Evolutionary conservation across 75 land plant species (phyloP), one percentile per base, ranked within the genome.

Genomic region (Larix kaempferi): DNA sequence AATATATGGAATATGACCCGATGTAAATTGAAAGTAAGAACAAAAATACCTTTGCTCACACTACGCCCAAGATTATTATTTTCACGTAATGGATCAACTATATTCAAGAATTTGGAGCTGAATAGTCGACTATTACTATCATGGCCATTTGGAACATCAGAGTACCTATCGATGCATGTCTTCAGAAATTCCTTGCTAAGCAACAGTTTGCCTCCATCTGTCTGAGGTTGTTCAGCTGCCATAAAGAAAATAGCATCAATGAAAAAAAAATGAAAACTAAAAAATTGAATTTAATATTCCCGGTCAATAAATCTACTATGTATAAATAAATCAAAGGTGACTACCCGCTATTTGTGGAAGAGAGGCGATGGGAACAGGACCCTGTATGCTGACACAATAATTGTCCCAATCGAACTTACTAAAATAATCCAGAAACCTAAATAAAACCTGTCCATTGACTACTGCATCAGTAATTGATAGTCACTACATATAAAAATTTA

Each of bases 11-110:
- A 49, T 49, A 10, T 49, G 54, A 49, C 1, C 54, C 10, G 54
- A 49, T 11, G 54, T 49, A 49, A 49, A 49, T 10, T 49, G 54
- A 49, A 49, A 49, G 54, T 10, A 49, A 49, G 54, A 12, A 11
- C 54, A 11, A 49, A 49, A 49, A 49, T 74, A 95, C 99, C 93
- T 91, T 88, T 84, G 80, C 90, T 94, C 25, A 96, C 93, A 87
- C 99, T 96, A 56, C 99, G 91, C 6, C 99, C 99, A 78, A 96
- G 92, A 75, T 96, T 96, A 64, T 96, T 96, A 57, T 79, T 89
- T 63, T 85, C 86, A 73, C 86, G 88, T 74, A 96, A 80, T 54
- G 99, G 99, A 89, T 96, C 99, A 74, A 96, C 81, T 64, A 96
- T 89, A 66, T 96, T 96, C 16, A 96, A 80, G 82, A 86, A 80